Percentiles rank a stretch among this genome's conserved stretches.
phyloP scores from a whole-genome alignment of 306 rosid species.

The Trifolium subterraneum region DNA sequence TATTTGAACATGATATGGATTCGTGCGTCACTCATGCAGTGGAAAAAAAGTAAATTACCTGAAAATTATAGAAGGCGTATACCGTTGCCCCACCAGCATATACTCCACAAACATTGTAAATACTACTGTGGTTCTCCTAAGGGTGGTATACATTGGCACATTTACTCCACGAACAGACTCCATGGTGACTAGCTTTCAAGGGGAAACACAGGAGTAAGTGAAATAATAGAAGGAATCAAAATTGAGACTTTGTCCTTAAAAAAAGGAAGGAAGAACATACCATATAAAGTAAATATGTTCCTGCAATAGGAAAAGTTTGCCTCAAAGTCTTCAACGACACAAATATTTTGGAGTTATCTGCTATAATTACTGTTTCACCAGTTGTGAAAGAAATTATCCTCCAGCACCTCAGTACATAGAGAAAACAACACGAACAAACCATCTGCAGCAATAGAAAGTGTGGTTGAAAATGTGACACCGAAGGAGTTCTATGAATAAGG shows the following conservation, averaged over 20 bases:
- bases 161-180: slow-evolving; percentile 98
- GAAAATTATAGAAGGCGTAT: slow-evolving; percentile 69
- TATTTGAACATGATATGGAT: too few relatives aligned
- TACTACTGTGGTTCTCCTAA: slow-evolving; percentile 93
- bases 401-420: slow-evolving; percentile 70
- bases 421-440: slow-evolving; percentile 78
- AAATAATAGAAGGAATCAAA: slow-evolving; percentile 23
- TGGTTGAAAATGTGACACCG: not conserved
- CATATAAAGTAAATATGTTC: slow-evolving; percentile 93
- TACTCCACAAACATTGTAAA: slow-evolving; percentile 87
- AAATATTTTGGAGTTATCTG: slow-evolving; percentile 60
- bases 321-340: slow-evolving; percentile 77
- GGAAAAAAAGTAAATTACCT: slow-evolving; percentile 60
- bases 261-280: slow-evolving; percentile 43
- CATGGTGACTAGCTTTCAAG: slow-evolving; percentile 83
- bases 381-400: slow-evolving; percentile 71
- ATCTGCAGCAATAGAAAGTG: slow-evolving; percentile 61
- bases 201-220: slow-evolving; percentile 49
- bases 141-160: slow-evolving; percentile 98
- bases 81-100: slow-evolving; percentile 79
- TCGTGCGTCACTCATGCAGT: not conserved
- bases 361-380: slow-evolving; percentile 53
- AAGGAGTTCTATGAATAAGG: too few relatives aligned
- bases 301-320: slow-evolving; percentile 83
- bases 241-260: slow-evolving; percentile 1